phyloP scores from a whole-genome alignment of 164 flowering plant species.

The Warburgia ugandensis region DNA sequence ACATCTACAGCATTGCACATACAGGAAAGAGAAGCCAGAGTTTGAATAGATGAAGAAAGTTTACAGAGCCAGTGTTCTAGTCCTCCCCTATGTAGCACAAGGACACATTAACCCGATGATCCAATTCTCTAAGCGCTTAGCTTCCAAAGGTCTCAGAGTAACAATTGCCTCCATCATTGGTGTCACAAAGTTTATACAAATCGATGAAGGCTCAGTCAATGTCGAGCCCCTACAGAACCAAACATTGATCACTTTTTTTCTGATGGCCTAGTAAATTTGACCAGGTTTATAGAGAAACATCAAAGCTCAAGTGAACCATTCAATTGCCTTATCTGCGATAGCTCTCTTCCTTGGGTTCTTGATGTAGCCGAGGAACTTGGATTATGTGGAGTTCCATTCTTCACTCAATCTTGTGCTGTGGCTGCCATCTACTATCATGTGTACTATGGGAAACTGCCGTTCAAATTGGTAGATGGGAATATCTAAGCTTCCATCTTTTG shows the following conservation, averaged over 20 bases:
- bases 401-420: no score
- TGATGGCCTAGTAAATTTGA: neutral
- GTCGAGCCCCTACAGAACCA: neutral
- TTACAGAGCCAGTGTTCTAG: neutral
- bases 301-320: neutral
- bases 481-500: no score
- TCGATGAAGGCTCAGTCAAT: neutral
- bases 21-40: no score
- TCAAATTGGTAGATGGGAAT: no score
- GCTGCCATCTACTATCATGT: neutral
- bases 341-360: neutral
- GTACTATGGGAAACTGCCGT: neutral
- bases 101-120: slow-evolving; percentile 10
- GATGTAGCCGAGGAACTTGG: no score
- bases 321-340: neutral
- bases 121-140: slow-evolving; percentile 7
- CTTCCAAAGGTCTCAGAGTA: slow-evolving; percentile 3
- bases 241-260: neutral
- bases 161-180: neutral
- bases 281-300: neutral
- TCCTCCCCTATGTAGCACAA: slow-evolving; percentile 2
- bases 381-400: no score
- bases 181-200: neutral
- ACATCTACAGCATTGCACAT: no score
- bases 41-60: no score